Evolutionary conservation across 1,284 basidiomycete genomes (phyloP).

Genomic region (Cryptococcus sp.): DNA sequence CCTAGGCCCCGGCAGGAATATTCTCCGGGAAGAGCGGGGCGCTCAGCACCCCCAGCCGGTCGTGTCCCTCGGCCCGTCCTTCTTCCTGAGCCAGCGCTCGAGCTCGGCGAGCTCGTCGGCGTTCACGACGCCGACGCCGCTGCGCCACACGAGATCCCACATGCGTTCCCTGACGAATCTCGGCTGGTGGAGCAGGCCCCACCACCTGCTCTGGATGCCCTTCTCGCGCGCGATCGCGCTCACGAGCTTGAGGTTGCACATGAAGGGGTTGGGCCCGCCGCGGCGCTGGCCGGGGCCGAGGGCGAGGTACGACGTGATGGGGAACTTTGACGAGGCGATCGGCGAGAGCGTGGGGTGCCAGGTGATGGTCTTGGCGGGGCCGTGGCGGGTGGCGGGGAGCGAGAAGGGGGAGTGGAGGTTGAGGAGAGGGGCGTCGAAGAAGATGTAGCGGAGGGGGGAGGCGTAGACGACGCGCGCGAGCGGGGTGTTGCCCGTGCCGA

Average conservation of each 20-base stretch:
- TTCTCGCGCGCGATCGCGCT: constrained; percentile 19
- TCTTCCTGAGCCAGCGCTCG: constrained; percentile 13
- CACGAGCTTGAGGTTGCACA: constrained; percentile 12
- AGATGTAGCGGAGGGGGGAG: constrained; percentile 30
- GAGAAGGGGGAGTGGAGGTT: constrained; percentile 14
- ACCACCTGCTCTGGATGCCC: constrained; percentile 43
- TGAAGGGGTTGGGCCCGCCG: constrained; percentile 2
- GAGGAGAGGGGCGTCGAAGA: constrained; percentile 40
- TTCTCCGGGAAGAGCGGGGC: no score
- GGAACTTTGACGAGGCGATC: constrained; percentile 29
- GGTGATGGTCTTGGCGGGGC: constrained; percentile 16
- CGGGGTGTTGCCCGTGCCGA: constrained; percentile 41
- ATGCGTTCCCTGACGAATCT: constrained; percentile 25
- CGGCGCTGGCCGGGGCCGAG: neutral
- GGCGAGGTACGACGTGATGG: constrained; percentile 19
- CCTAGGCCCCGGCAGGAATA: no score
- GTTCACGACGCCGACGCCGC: constrained; percentile 33
- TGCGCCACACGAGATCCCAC: constrained; percentile 28
- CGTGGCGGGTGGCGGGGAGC: constrained; percentile 13
- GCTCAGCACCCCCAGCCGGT: no score
- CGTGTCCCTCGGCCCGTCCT: neutral
- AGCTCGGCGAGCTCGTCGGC: constrained; percentile 39
- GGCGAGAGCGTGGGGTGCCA: constrained; percentile 26
- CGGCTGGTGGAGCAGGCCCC: constrained; percentile 36
- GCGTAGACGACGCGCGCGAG: constrained; percentile 25